A percentile compares a stretch with the other conserved stretches of the same genome.
These are phyloP conservation scores for Cardamine chenopodiifolia DNA, from an alignment of 345 rosid genomes.

Conservation along the genomic window DNA sequence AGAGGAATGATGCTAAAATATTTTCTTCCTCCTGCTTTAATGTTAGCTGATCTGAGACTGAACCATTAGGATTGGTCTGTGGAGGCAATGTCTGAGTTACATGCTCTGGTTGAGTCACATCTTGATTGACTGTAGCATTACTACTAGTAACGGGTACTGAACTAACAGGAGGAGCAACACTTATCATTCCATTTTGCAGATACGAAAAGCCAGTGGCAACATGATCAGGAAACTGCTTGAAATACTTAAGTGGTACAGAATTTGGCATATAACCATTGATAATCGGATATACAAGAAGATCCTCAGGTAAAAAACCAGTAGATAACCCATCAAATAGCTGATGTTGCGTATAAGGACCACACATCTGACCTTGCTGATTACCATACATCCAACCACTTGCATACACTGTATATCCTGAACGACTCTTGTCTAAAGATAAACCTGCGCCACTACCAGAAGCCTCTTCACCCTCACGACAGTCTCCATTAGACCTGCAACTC, in stretches of 20 bases:
- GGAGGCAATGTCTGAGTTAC: conserved; percentile 42
- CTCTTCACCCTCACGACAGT: conserved; percentile 50
- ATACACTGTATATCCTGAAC: conserved; percentile 45
- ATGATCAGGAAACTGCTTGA: conserved; percentile 88
- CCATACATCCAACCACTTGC: conserved; percentile 88
- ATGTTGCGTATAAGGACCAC: conserved; percentile 90
- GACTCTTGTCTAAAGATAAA: conserved; percentile 47
- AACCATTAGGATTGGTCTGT: conserved; percentile 36
- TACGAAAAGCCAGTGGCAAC: conserved; percentile 78
- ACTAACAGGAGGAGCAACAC: conserved; percentile 37
- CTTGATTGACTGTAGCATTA: conserved; percentile 36
- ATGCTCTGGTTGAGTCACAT: conserved; percentile 39
- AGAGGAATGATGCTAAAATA: conserved; percentile 37
- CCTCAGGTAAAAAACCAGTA: conserved; percentile 82
- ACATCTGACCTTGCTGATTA: conserved; percentile 84
- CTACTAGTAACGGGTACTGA: background rate
- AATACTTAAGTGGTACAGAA: conserved; percentile 82
- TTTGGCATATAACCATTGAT: conserved; percentile 58
- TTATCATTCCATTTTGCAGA: conserved; percentile 46
- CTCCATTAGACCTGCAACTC: conserved; percentile 70
- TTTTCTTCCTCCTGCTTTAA: conserved; percentile 43
- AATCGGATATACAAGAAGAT: conserved; percentile 83
- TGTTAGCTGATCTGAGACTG: conserved; percentile 37
- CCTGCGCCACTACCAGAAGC: conserved; percentile 50
- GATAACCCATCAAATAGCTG: conserved; percentile 81